phyloP scores from a whole-genome alignment of 768 basidiomycete genomes.

The Hypholoma fasciculare region DNA sequence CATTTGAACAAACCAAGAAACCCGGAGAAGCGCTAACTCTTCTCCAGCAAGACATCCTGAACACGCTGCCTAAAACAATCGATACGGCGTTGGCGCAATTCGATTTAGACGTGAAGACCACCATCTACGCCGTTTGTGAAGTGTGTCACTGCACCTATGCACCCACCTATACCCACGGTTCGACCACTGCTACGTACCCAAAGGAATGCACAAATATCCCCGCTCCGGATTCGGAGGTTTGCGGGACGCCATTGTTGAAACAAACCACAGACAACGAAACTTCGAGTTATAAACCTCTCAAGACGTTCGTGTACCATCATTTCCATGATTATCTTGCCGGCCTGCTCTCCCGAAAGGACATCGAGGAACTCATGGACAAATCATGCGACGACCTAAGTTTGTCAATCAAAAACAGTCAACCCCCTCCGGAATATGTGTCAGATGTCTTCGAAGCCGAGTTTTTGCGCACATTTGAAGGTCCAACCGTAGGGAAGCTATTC shows the following conservation, averaged over 20 bases:
- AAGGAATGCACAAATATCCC: neutral
- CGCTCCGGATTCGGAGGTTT: too few relatives aligned
- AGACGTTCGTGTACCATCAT: neutral
- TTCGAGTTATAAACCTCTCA: neutral
- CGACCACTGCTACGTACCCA: neutral
- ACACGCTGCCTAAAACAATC: too few relatives aligned
- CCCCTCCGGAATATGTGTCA: neutral
- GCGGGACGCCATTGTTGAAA: too few relatives aligned
- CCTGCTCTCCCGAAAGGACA: neutral
- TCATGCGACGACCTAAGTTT: too few relatives aligned
- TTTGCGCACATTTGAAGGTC: conserved; percentile 11
- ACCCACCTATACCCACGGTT: neutral
- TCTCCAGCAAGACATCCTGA: too few relatives aligned
- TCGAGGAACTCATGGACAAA: too few relatives aligned
- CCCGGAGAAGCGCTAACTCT: too few relatives aligned
- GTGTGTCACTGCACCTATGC: neutral
- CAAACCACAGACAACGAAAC: neutral
- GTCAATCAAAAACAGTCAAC: too few relatives aligned
- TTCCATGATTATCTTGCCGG: neutral
- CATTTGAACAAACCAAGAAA: too few relatives aligned
- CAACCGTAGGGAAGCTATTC: conserved; percentile 7
- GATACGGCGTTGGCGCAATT: neutral
- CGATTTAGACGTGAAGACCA: neutral
- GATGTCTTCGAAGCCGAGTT: conserved; percentile 1
- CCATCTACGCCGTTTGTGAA: neutral